Evolutionary conservation across 441 rosid species (phyloP).

Genomic region (Adansonia gregorii): DNA sequence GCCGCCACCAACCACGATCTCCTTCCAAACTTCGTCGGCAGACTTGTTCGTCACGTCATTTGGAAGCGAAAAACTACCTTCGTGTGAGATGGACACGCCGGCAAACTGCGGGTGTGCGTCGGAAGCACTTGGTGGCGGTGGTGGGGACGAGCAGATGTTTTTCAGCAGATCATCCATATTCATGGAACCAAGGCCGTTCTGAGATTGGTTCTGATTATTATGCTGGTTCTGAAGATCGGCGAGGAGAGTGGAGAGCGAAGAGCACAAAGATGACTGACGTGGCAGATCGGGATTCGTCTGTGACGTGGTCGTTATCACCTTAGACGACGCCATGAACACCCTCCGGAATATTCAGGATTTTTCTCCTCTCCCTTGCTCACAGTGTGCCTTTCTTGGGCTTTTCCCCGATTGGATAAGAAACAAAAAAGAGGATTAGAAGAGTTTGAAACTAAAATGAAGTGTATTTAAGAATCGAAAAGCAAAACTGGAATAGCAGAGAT

Average conservation of each 20-base stretch:
- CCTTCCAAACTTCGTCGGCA: constrained; percentile 30
- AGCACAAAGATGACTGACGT: constrained; percentile 23
- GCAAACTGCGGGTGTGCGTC: constrained; percentile 12
- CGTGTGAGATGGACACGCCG: constrained; percentile 18
- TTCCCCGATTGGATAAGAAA: background rate
- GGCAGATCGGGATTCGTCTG: constrained; percentile 30
- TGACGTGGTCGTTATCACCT: constrained; percentile 27
- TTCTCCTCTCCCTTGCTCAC: background rate
- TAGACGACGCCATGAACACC: constrained; percentile 29
- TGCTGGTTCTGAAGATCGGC: constrained; percentile 31
- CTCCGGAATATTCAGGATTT: background rate
- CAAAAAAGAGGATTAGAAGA: background rate
- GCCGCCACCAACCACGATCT: constrained; percentile 25
- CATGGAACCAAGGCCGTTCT: constrained; percentile 16
- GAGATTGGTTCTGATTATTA: constrained; percentile 14
- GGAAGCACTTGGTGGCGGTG: background rate
- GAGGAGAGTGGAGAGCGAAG: constrained; percentile 31
- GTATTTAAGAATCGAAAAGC: background rate
- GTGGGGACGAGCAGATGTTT: constrained; percentile 23
- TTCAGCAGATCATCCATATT: constrained; percentile 29
- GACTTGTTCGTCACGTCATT: constrained; percentile 17
- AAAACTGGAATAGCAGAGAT: background rate
- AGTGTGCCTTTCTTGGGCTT: background rate
- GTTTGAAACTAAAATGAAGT: background rate
- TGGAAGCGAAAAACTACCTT: constrained; percentile 18